Evolutionary conservation across 139 green algal species (phyloP), one percentile per base, ranked within the genome.

Genomic region (Chlorella ohadii): DNA sequence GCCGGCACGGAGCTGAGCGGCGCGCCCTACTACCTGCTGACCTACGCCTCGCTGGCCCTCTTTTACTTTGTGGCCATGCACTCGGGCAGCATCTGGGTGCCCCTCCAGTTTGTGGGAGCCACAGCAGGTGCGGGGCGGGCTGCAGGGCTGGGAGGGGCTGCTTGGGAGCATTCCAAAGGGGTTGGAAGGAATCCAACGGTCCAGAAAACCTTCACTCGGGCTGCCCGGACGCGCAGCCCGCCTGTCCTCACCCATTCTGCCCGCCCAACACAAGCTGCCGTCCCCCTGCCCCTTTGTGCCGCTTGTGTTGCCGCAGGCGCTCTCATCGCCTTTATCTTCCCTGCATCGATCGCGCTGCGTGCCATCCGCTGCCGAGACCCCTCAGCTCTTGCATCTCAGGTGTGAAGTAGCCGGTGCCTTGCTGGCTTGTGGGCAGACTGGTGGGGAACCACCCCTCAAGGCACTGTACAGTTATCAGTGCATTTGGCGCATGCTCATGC

Each of bases 291-390:
- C n/a, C n/a, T n/a, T n/a, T n/a, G n/a, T n/a, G n/a, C n/a, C n/a
- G n/a, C n/a, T n/a, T n/a, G n/a, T n/a, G n/a, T n/a, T n/a, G n/a
- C n/a, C n/a, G n/a, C 57, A 82, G 84, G 78, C 17, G 84, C 84
- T 13, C 65, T 79, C 51, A 84, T 88, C 12, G 84, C 84, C 9
- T 88, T 88, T 38, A 80, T 88, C 77, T 88, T 81, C 84, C 84
- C 84, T 0, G 84, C 84, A 0, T 64, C 55, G 64, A 68, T 88
- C 12, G 64, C 76, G 0, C 36, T 88, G 36, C 34, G 25, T 1
- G 77, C 80, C 27, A 56, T 82, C 38, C 68, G 66, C 39, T n/a
- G 73, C 1, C n/a, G 39, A 23, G 56, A 78, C 67, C 56, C 59
- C 2, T 23, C 27, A 16, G 25, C 47, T 15, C 55, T 83, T 38